A percentile compares a stretch with the other conserved stretches of the same genome.
These are phyloP conservation scores for Fusarium begoniae DNA, from an alignment of 2,329 filamentous ascomycete species.

Conservation along the genomic window DNA sequence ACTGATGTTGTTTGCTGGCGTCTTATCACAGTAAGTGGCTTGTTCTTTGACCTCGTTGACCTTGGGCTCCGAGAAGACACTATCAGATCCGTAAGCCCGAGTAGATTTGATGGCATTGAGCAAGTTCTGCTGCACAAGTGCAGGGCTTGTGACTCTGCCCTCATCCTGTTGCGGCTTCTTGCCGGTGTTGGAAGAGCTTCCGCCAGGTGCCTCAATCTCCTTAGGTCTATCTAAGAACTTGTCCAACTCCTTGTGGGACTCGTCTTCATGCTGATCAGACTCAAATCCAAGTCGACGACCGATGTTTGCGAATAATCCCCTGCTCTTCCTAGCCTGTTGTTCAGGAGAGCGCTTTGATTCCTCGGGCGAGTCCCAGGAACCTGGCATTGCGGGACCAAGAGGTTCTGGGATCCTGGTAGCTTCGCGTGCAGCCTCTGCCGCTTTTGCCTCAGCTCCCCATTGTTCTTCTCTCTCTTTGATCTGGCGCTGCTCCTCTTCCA, in stretches of 20 bases:
- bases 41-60: conserved; percentile 82
- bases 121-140: conserved; percentile 74
- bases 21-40: conserved; percentile 85
- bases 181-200: conserved; percentile 20
- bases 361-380: conserved; percentile 76
- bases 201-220: conserved; percentile 29
- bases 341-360: conserved; percentile 48
- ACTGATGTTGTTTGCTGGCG: conserved; percentile 75
- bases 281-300: conserved; percentile 76
- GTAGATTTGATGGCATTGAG: conserved; percentile 82
- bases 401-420: conserved; percentile 54
- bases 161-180: conserved; percentile 50
- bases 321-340: conserved; percentile 54
- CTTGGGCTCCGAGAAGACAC: conserved; percentile 76
- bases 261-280: conserved; percentile 53
- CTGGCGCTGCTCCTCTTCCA: conserved; percentile 76
- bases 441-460: conserved; percentile 51
- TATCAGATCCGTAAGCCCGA: conserved; percentile 76
- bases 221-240: conserved; percentile 54
- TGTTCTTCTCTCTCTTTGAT: conserved; percentile 66
- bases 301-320: conserved; percentile 74
- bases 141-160: conserved; percentile 67
- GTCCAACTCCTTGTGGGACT: conserved; percentile 52
- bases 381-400: conserved; percentile 69
- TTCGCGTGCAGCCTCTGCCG: conserved; percentile 51